Conservation (phyloP, 1,139 yeast genomes). For the Yamadazyma oceani region DNA sequence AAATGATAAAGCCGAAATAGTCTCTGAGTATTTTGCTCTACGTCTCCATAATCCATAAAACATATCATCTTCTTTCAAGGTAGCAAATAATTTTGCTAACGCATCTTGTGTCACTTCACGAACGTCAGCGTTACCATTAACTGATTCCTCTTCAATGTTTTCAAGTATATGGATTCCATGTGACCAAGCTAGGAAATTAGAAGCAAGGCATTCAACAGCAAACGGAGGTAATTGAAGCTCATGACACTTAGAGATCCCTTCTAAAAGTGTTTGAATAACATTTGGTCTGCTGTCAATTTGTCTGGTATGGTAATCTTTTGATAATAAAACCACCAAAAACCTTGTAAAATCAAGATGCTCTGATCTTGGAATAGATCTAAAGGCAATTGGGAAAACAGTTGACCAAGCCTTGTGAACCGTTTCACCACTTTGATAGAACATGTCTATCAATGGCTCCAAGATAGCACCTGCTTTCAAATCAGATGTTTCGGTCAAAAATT, state of each 20-base stretch:
- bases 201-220: conserved; percentile 83
- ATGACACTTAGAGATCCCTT: conserved; percentile 74
- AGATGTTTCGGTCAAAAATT: conserved; percentile 48
- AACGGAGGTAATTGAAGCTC: conserved; percentile 91
- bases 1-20: conserved; percentile 87
- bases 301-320: conserved; percentile 88
- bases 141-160: conserved; percentile 64
- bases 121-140: conserved; percentile 69
- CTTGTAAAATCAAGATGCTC: conserved; percentile 84
- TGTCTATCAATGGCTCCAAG: conserved; percentile 69
- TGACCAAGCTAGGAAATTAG: conserved; percentile 89
- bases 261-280: conserved; percentile 79
- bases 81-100: conserved; percentile 81
- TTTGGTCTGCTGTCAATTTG: conserved; percentile 88
- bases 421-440: conserved; percentile 80
- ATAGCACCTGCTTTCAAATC: conserved; percentile 58
- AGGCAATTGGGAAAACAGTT: conserved; percentile 77
- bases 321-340: conserved; percentile 71
- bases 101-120: conserved; percentile 91
- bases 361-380: conserved; percentile 68
- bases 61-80: conserved; percentile 92
- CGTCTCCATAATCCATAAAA: conserved; percentile 98
- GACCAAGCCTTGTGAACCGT: conserved; percentile 87
- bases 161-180: conserved; percentile 83
- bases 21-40: conserved; percentile 89